Evolutionary conservation across 352 stramenopile species (phyloP), one percentile per base, ranked within the genome.

Genomic region (Pythium dissimile): DNA sequence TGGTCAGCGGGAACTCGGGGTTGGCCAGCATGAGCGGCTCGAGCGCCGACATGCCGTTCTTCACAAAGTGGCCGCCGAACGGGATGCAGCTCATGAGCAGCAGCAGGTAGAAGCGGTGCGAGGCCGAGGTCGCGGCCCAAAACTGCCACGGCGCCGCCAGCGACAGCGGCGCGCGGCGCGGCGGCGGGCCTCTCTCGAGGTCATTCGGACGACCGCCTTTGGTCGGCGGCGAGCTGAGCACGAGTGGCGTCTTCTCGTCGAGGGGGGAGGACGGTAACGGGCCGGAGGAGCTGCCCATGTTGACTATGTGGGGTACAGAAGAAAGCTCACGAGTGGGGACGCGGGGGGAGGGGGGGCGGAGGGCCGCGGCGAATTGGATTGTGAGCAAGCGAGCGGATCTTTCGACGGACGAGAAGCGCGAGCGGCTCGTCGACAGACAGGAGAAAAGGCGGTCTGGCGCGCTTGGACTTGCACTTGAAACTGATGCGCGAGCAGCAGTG

Each of bases 41-140:
- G 21, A 94, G 63, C 45, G 84, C 85, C 35, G 80, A 89, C 77
- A 94, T 86, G 48, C 77, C 73, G 48, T 92, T 95, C 81, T 92
- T 95, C 49, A 92, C 85, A 50, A 95, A 95, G 69, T 94, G 85
- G 24, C 79, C 83, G 27, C 83, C 81, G 58, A 95, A 92, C 30
- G 85, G 83, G 53, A 95, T 90, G 65, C 66, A 80, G 60, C 81
- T 90, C 76, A 95, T 92, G 62, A 92, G 79, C 18, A 95, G 3
- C 8, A 95, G 69, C 42, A 95, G 67, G 54, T 74, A 95, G 63
- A 92, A 92, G 42, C 85, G 83, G 56, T 93, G 77, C 37, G 72
- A 69, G 1, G 71, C 55, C 27, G 82, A 85, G 42, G 77, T 86
- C 24, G 80, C 74, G 30, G 53, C 35, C 85, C 85, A 95, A 53